Evolutionary conservation across 805 yeast species (phyloP).

Genomic region (Metahyphopichia silvanorum): DNA sequence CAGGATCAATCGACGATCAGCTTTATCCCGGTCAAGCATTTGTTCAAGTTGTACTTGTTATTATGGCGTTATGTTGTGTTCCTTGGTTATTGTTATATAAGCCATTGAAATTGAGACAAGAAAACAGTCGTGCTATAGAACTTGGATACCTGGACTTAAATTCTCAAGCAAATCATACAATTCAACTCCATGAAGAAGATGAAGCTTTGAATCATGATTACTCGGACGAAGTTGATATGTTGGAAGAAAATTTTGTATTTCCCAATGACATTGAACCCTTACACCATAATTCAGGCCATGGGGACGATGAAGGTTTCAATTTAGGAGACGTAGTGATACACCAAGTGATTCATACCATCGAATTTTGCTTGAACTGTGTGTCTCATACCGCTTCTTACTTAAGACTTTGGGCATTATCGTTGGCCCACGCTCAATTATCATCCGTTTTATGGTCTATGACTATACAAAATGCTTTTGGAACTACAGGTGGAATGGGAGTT

Average conservation of each 20-base stretch:
- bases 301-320: slow-evolving; percentile 57
- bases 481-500: slow-evolving; percentile 64
- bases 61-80: slow-evolving; percentile 82
- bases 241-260: slow-evolving; percentile 7
- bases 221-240: slow-evolving; percentile 12
- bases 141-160: slow-evolving; percentile 38
- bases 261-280: slow-evolving; percentile 31
- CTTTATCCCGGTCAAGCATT: slow-evolving; percentile 76
- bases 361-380: slow-evolving; percentile 93
- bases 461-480: slow-evolving; percentile 68
- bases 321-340: slow-evolving; percentile 96
- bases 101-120: slow-evolving; percentile 61
- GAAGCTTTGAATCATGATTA: slow-evolving; percentile 19
- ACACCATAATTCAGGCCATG: slow-evolving; percentile 34
- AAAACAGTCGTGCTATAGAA: slow-evolving; percentile 30
- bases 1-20: slow-evolving; percentile 81
- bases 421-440: slow-evolving; percentile 95
- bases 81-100: slow-evolving; percentile 88
- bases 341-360: slow-evolving; percentile 96
- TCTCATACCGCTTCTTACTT: slow-evolving; percentile 98
- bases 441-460: slow-evolving; percentile 98
- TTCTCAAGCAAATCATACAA: slow-evolving; percentile 23
- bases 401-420: slow-evolving; percentile 94
- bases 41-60: slow-evolving; percentile 68
- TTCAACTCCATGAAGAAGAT: slow-evolving; percentile 30